Percentiles rank a stretch among this genome's conserved stretches.
Evolutionary conservation across 148 eudicot species (phyloP).

Genomic region (Rhododendron kiyosumense): DNA sequence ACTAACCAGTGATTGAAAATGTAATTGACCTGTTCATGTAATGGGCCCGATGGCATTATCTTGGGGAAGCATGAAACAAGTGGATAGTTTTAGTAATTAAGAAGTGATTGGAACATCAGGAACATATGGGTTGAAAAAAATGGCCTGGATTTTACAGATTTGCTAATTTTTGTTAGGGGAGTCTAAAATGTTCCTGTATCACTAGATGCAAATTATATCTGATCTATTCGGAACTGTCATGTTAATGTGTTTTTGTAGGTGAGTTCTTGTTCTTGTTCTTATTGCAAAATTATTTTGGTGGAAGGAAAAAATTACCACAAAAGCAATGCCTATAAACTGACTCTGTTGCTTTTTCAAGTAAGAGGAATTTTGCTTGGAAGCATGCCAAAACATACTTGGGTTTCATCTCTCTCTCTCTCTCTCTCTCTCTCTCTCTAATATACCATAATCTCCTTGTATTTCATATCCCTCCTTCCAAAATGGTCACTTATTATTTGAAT

Average conservation of each 20-base stretch:
- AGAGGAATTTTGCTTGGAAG: background rate
- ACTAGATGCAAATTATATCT: background rate
- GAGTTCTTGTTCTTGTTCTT: background rate
- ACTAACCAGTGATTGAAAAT: background rate
- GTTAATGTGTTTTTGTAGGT: background rate
- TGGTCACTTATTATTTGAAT: background rate
- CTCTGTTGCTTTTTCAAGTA: background rate
- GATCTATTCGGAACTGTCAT: background rate
- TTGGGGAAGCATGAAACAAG: background rate
- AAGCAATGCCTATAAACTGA: background rate
- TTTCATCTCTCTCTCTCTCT: background rate
- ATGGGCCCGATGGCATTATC: background rate
- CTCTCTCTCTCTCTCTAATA: background rate
- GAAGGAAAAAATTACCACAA: background rate
- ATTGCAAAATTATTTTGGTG: background rate
- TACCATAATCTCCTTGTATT: background rate
- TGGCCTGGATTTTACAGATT: background rate
- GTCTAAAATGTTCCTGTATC: background rate
- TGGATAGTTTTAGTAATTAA: background rate
- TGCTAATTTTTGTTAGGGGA: background rate
- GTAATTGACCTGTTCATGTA: background rate
- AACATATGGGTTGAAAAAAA: background rate
- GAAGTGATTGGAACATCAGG: background rate
- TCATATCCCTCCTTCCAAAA: background rate
- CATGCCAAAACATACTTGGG: background rate